These are phyloP conservation scores for Neofusicoccum sp. DNA, from an alignment of 2,329 filamentous ascomycete species.

Conservation along the genomic window DNA sequence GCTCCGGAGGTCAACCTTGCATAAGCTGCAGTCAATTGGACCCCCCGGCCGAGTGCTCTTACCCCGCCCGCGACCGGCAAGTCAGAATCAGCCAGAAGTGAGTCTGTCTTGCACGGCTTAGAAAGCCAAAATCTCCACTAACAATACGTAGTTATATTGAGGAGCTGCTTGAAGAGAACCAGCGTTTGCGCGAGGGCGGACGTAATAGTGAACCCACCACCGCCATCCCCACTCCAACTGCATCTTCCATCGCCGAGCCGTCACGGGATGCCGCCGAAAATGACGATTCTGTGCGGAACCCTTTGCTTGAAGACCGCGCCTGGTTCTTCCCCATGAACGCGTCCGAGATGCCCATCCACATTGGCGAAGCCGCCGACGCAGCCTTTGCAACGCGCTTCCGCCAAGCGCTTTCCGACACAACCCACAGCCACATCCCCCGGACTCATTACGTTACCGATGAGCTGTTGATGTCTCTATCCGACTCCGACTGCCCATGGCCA, in stretches of 20 bases:
- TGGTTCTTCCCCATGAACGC: conserved; percentile 37
- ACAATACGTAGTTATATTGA: conserved; percentile 26
- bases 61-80: conserved; percentile 31
- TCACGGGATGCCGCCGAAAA: conserved; percentile 14
- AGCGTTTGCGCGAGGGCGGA: conserved; percentile 24
- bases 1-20: conserved; percentile 35
- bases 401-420: conserved; percentile 29
- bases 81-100: conserved; percentile 31
- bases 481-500: conserved; percentile 39
- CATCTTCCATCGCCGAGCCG: neutral
- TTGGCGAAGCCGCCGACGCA: conserved; percentile 38
- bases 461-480: conserved; percentile 35
- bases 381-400: conserved; percentile 39
- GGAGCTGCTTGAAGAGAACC: conserved; percentile 31
- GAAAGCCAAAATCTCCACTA: neutral
- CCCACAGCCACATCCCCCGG: conserved; percentile 32
- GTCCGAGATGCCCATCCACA: conserved; percentile 35
- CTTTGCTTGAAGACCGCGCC: conserved; percentile 35
- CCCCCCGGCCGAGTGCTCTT: conserved; percentile 24
- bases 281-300: conserved; percentile 32
- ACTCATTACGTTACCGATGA: conserved; percentile 34
- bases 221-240: neutral
- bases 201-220: conserved; percentile 7
- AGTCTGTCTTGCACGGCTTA: no score
- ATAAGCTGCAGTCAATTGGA: conserved; percentile 27